Evolutionary conservation across 2,329 filamentous ascomycete genomes (phyloP), one percentile per base, ranked within the genome.

Genomic region (Arachnomyces sp.): DNA sequence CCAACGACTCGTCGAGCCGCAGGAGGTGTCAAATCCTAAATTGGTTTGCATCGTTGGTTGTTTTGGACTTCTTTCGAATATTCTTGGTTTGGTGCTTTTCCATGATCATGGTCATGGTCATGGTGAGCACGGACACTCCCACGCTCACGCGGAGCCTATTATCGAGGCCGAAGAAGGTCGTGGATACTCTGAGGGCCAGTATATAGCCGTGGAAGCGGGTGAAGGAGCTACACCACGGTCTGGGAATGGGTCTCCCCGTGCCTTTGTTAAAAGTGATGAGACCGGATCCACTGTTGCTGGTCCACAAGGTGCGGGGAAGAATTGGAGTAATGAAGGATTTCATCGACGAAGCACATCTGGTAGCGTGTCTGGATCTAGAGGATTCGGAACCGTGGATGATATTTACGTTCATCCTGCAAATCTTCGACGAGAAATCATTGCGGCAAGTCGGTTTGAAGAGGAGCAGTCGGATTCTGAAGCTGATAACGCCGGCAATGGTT

Each of bases 51-150:
- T 92, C 47, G 92, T 98, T 38, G 92, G 92, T 31, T 88, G 76
- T 46, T 74, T 86, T 43, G 92, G 92, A 38, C 75, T 98, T 11
- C 72, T 80, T 6, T 95, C 89, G 25, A 98, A 98, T 57, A 74
- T 96, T 14, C 68, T 90, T 36, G 92, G 92, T 2, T 81, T 98
- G 47, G 76, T 90, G 42, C 79, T 98, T 25, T 86, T 98, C 55
- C 92, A 94, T 51, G 90, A 94, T 42, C 90, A 96, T 59, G 85
- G 86, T 2, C 90, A 96, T 60, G 78, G 78, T 11, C 86, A 92
- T 58, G 82, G 81, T 3, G 68, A 66, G 11, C 72, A 68, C 33
- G 62, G 61, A 5, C 73, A 79, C 49, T 72, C 68, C 2, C 72
- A 77, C 54, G 60, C 60, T 3, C 56, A 60, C 28, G 49, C 50